phyloP scores from a whole-genome alignment of 2,329 filamentous ascomycete species.

The Leptodontidium sp. region DNA sequence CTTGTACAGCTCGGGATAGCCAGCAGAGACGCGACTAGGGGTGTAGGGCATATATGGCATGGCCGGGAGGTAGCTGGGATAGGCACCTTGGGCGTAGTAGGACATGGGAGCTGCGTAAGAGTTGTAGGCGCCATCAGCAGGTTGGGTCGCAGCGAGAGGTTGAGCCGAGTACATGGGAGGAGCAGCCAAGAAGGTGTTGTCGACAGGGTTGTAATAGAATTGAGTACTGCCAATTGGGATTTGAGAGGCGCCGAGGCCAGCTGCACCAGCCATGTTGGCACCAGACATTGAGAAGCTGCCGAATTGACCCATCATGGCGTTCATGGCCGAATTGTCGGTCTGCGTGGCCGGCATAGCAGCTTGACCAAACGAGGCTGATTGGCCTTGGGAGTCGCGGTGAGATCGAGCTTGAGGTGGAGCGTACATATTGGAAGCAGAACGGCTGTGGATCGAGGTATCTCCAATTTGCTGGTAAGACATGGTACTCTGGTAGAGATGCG shows the following conservation, averaged over 20 bases:
- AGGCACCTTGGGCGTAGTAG: constrained; percentile 45
- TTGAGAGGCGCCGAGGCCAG: constrained; percentile 42
- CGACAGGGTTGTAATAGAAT: constrained; percentile 41
- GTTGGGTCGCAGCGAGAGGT: constrained; percentile 39
- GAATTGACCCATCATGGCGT: constrained; percentile 45
- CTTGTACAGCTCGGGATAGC: constrained; percentile 45
- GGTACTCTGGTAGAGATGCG: constrained; percentile 33
- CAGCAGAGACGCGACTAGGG: constrained; percentile 40
- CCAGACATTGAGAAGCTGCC: constrained; percentile 45
- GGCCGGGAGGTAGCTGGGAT: constrained; percentile 45
- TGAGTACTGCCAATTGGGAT: constrained; percentile 47
- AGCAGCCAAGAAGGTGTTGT: constrained; percentile 40
- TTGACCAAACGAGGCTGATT: constrained; percentile 39
- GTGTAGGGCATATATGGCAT: constrained; percentile 46
- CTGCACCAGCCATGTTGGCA: constrained; percentile 47
- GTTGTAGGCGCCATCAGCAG: constrained; percentile 44
- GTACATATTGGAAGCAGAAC: constrained; percentile 45
- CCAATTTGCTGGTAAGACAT: constrained; percentile 49
- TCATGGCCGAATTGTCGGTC: constrained; percentile 40
- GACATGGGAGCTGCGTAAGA: constrained; percentile 43
- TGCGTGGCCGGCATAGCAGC: constrained; percentile 29
- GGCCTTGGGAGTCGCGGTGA: constrained; percentile 43
- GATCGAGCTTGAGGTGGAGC: constrained; percentile 42
- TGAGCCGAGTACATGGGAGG: constrained; percentile 46
- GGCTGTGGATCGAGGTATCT: constrained; percentile 41